Base-by-base conservation (phyloP, 148 eudicot species). In the Heliamphora exappendiculata region DNA sequence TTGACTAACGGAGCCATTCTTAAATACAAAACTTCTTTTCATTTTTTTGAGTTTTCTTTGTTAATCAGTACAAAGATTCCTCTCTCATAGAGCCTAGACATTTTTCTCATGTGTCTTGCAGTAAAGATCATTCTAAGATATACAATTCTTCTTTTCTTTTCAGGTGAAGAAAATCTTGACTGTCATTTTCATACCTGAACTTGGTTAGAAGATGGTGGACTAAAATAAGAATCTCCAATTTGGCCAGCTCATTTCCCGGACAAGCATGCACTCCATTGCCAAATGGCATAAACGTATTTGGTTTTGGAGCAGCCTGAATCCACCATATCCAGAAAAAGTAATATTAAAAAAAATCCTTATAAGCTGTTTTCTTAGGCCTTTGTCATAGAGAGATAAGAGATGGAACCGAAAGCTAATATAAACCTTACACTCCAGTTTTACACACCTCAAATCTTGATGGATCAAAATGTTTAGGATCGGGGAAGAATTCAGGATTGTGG, bases 191-290 rank as follows among this genome's bases (percentile, higher is more conserved):
- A 33, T 86, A 94, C 98, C 98, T 94, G 77, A 84, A 90, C 66
- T 88, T 84, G 78, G 83, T 92, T 69, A 94, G 90, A 62, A 94
- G 83, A 81, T 89, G 94, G 65, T 95, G 91, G 77, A 91, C 78
- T 70, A 92, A 80, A 79, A 95, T 82, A 76, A 91, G 84, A 75
- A 95, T 88, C 83, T 89, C 87, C 75, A 93, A 75, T 78, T 89
- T 95, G 70, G 96, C 97, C 2, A 94, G 88, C 76, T 90, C 97
- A 81, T 92, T 94, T 72, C 97, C 98, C 8, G 97, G 98, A 76
- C 97, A 95, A 53, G 97, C 88, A 82, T 94, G 98, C 50, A 83
- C 81, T 59, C 98, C 98, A 62, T 85, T 82, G 71, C 98, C 98
- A 81, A 94, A 94, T 83, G 98, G 97, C 94, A 92, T 86, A 70